Evolutionary conservation across 768 basidiomycete genomes (phyloP), one percentile per base, ranked within the genome.

Genomic region (Lactifluus subvellereus): DNA sequence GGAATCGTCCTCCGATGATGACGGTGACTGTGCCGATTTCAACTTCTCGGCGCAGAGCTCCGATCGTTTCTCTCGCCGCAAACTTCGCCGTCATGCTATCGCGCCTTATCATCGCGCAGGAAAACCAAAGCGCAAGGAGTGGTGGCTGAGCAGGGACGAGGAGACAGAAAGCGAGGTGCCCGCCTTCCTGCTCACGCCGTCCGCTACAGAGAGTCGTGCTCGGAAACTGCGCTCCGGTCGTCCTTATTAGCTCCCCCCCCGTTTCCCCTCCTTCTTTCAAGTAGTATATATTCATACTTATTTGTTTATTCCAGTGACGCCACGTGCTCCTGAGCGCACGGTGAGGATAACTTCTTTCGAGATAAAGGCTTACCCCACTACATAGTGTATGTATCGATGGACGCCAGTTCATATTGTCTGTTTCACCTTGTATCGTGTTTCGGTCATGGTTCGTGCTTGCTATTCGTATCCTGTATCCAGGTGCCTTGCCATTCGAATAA

Each of bases 1-100:
- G 8, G 62, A 60, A 27, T 60, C 62, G 16, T 48, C 62, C 14
- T 60, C 54, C 14, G 58, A 60, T 3, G 35, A 27, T 33, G 62
- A 55, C 30, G 32, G 35, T 14, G 57, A 64, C 38, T 8, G 22
- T 30, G 45, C 48, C n/a, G 2, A 40, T 48, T 11, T 27, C 33
- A 18, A 35, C 22, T 13, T 10, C 33, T 14, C 20, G 1, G n/a
- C 30, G 13, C 52, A 6, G 8, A 22, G 42, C 4, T 33, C 62
- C n/a, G 40, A 56, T 47, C 53, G 58, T 4, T 27, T 43, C 7
- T 56, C 62, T 30, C 58, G 54, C 48, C 62, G 53, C 58, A 22
- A 22, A 13, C 22, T n/a, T 30, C 62, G 57, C 30, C 52, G 48
- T 18, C 13, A 27, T n/a, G 54, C 40, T 6, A 48, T 48, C 18